phyloP scores from a whole-genome alignment of 2,329 filamentous ascomycete species.

The Colletotrichum sp. region DNA sequence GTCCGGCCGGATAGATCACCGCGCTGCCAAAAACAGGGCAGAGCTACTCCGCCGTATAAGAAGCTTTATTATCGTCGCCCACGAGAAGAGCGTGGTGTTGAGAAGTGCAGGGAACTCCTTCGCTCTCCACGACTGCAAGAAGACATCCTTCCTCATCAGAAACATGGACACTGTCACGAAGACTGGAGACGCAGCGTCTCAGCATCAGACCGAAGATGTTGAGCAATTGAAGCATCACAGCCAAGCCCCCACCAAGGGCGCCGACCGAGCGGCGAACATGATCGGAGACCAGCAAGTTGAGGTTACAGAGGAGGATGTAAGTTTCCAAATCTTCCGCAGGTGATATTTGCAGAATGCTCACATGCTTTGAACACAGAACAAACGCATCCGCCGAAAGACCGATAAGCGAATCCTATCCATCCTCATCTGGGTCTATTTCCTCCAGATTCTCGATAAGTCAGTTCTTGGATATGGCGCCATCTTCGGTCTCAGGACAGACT shows the following conservation, averaged over 20 bases:
- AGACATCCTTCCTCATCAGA: background rate
- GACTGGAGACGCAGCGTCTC: background rate
- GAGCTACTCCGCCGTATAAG: background rate
- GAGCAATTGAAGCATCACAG: conserved; percentile 11
- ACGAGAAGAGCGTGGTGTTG: background rate
- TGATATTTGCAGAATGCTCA: background rate
- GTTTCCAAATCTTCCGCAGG: background rate
- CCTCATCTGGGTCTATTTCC: conserved; percentile 63
- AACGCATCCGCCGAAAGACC: conserved; percentile 64
- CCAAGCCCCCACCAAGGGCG: background rate
- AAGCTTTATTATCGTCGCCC: background rate
- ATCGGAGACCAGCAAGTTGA: conserved; percentile 17
- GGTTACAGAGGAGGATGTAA: conserved; percentile 40
- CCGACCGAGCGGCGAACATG: conserved; percentile 15
- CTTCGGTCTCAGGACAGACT: conserved; percentile 56
- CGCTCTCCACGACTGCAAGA: background rate
- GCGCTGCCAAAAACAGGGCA: background rate
- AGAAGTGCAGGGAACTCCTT: background rate
- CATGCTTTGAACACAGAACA: conserved; percentile 40
- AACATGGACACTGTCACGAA: conserved; percentile 3
- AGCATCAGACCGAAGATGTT: conserved; percentile 7
- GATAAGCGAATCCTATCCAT: conserved; percentile 62
- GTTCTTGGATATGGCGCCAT: conserved; percentile 63
- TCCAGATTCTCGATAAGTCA: conserved; percentile 64
- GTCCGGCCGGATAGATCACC: background rate